Percentiles rank a stretch among this genome's conserved stretches.
These are phyloP conservation scores for Penicillium verhagenii DNA, from an alignment of 495 filamentous ascomycete species.

Conservation along the genomic window DNA sequence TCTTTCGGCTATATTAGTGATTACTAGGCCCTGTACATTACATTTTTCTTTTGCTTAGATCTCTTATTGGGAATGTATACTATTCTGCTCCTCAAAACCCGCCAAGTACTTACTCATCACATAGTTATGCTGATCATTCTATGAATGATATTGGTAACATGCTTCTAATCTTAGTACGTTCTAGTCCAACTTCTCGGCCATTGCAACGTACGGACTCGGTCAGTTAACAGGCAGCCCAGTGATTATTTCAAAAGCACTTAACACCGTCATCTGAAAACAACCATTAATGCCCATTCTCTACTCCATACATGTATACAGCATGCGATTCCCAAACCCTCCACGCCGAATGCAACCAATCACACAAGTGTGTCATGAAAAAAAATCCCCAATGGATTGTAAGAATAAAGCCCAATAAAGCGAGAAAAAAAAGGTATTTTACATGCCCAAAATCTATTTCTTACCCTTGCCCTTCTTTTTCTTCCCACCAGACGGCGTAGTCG, in stretches of 20 bases:
- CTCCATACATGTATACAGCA: too few species aligned
- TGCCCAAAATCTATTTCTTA: conserved; percentile 60
- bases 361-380: conserved; percentile 1
- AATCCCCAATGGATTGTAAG: conserved; percentile 6
- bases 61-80: conserved; percentile 7
- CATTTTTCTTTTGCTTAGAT: conserved; percentile 1
- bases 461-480: conserved; percentile 73
- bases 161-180: too few species aligned
- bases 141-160: too few species aligned
- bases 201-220: too few species aligned
- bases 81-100: conserved; percentile 4
- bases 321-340: not conserved
- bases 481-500: conserved; percentile 40
- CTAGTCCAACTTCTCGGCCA: too few species aligned
- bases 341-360: not conserved
- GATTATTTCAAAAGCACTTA: too few species aligned
- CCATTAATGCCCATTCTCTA: too few species aligned
- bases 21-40: conserved; percentile 18
- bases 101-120: not conserved
- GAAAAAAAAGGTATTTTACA: conserved; percentile 14
- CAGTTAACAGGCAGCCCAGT: too few species aligned
- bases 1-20: conserved; percentile 4
- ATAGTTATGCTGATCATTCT: too few species aligned
- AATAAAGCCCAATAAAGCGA: conserved; percentile 8
- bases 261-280: too few species aligned